phyloP scores from a whole-genome alignment of 306 rosid genomes.

The Acacia crassicarpa region DNA sequence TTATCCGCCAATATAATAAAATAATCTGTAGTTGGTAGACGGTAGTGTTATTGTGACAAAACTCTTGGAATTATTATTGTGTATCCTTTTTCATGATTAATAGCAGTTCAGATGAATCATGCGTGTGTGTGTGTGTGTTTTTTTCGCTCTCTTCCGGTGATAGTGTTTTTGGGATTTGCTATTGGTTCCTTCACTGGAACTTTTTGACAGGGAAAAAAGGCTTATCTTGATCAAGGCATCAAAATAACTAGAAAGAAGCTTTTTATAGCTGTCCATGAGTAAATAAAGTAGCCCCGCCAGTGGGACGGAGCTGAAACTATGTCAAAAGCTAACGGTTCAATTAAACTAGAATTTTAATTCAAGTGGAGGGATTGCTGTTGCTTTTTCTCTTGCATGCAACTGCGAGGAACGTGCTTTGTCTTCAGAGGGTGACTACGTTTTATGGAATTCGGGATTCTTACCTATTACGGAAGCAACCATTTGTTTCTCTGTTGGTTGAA shows the following conservation, averaged over 20 bases:
- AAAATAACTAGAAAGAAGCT: conserved; percentile 32
- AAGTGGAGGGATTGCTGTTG: conserved; percentile 32
- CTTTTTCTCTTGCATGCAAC: conserved; percentile 29
- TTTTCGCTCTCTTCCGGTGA: background rate
- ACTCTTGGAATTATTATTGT: background rate
- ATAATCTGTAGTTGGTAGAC: background rate
- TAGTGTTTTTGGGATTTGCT: conserved; percentile 20
- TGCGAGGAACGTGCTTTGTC: conserved; percentile 23
- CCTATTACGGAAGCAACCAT: conserved; percentile 32
- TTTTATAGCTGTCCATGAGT: conserved; percentile 29
- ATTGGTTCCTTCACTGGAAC: conserved; percentile 26
- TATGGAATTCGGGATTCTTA: conserved; percentile 27
- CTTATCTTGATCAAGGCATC: conserved; percentile 39
- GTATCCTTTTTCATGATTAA: background rate
- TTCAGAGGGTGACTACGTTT: background rate
- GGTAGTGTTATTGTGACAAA: conserved; percentile 1
- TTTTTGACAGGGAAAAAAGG: conserved; percentile 34
- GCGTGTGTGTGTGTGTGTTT: background rate
- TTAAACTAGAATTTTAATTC: conserved; percentile 22
- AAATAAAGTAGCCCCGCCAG: conserved; percentile 36
- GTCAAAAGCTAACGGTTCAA: conserved; percentile 35
- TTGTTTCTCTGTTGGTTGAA: background rate
- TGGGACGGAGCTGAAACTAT: conserved; percentile 31
- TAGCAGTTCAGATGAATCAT: background rate
- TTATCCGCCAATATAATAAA: background rate